Evolutionary conservation across 768 basidiomycete genomes (phyloP).

Genomic region (Boletellus ananas): DNA sequence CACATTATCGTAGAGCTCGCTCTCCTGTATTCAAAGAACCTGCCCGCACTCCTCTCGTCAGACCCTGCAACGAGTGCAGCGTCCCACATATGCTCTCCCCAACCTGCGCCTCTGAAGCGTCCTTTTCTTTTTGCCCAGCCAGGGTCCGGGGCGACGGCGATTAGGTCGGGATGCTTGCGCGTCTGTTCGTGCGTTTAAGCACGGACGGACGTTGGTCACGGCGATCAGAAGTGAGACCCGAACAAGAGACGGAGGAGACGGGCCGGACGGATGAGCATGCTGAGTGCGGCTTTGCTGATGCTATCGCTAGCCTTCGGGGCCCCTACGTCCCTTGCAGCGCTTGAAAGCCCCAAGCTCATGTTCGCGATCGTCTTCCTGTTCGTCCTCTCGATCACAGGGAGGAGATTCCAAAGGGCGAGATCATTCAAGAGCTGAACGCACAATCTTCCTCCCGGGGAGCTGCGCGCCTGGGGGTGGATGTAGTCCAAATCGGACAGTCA

Average conservation of each 20-base stretch:
- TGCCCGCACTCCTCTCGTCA: too few species aligned
- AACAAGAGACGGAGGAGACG: too few species aligned
- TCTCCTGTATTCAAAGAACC: too few species aligned
- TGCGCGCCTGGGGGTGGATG: background rate
- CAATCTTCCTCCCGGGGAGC: slow-evolving; percentile 24
- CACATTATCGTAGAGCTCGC: too few species aligned
- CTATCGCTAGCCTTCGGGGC: slow-evolving; percentile 31
- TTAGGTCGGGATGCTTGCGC: slow-evolving; percentile 31
- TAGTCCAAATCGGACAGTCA: background rate
- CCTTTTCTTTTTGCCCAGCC: too few species aligned
- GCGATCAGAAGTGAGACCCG: background rate
- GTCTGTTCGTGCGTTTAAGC: slow-evolving; percentile 36
- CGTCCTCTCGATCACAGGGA: slow-evolving; percentile 33
- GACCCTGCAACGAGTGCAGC: too few species aligned
- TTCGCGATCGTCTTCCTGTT: slow-evolving; percentile 34
- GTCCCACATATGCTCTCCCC: slow-evolving; percentile 31
- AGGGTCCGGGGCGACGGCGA: slow-evolving; percentile 32
- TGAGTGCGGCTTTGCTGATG: slow-evolving; percentile 37
- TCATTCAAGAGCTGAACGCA: slow-evolving; percentile 22
- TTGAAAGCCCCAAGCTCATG: slow-evolving; percentile 31
- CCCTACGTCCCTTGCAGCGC: slow-evolving; percentile 31
- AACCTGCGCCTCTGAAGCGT: slow-evolving; percentile 22
- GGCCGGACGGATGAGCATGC: slow-evolving; percentile 35
- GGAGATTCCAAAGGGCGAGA: slow-evolving; percentile 30
- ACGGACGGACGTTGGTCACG: too few species aligned